Evolutionary conservation across 2,329 filamentous ascomycete species (phyloP).

Genomic region (Cryphonectria parasitica): DNA sequence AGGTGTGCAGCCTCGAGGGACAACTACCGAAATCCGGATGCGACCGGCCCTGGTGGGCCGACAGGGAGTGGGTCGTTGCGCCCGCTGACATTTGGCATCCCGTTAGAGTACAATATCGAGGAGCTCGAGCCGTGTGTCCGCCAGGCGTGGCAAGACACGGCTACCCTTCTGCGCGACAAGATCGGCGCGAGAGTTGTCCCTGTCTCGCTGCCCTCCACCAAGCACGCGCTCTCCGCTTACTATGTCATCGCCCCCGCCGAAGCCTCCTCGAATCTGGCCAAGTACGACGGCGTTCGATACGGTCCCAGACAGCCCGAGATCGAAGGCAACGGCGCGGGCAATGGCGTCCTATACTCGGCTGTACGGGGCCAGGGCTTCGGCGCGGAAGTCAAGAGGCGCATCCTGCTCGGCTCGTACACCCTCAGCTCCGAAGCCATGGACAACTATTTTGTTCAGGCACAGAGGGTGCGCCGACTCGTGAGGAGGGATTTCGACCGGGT

Average conservation of each 20-base stretch:
- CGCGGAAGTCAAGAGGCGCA: conserved; percentile 81
- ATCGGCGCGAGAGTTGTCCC: conserved; percentile 74
- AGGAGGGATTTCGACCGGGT: conserved; percentile 83
- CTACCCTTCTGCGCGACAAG: conserved; percentile 58
- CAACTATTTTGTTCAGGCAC: conserved; percentile 96
- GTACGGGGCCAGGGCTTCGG: conserved; percentile 80
- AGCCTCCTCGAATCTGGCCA: conserved; percentile 92
- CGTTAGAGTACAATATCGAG: conserved; percentile 82
- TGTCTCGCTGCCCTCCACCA: conserved; percentile 81
- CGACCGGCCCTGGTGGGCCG: background rate
- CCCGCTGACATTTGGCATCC: conserved; percentile 58
- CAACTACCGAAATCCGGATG: conserved; percentile 18
- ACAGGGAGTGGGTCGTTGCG: conserved; percentile 14
- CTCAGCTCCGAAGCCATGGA: conserved; percentile 89
- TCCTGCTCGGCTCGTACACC: conserved; percentile 87
- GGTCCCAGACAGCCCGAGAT: conserved; percentile 24
- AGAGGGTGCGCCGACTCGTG: conserved; percentile 82
- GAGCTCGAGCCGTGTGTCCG: conserved; percentile 76
- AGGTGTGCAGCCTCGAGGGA: conserved; percentile 42
- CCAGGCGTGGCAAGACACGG: conserved; percentile 67
- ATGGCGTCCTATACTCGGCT: conserved; percentile 72
- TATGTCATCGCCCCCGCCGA: conserved; percentile 95
- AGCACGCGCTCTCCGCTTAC: conserved; percentile 86
- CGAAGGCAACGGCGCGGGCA: conserved; percentile 56
- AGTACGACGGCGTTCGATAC: conserved; percentile 96